phyloP scores from a whole-genome alignment of 495 filamentous ascomycete genomes.

The Beverwykella pulmonaria region DNA sequence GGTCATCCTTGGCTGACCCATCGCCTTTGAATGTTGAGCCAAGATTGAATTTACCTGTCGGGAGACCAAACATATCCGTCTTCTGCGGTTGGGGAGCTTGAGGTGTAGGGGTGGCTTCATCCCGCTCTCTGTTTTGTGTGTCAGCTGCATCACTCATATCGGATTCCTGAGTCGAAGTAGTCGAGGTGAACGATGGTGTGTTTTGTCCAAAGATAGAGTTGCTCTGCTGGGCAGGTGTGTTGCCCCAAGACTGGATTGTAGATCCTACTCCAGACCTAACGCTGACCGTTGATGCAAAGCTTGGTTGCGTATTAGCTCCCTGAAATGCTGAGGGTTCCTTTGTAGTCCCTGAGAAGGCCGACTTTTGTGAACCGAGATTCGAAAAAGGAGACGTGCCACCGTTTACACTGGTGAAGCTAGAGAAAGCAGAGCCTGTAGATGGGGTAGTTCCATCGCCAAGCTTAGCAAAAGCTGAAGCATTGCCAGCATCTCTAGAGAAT shows the following conservation, averaged over 20 bases:
- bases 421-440: constrained; percentile 25
- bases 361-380: constrained; percentile 18
- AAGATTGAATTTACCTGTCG: constrained; percentile 64
- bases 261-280: constrained; percentile 41
- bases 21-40: constrained; percentile 82
- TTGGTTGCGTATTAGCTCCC: constrained; percentile 33
- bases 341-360: constrained; percentile 12
- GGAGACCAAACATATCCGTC: constrained; percentile 29
- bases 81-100: constrained; percentile 24
- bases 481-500: constrained; percentile 21
- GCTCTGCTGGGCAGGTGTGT: constrained; percentile 29
- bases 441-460: constrained; percentile 11
- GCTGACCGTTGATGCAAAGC: constrained; percentile 48
- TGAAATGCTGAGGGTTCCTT: constrained; percentile 5
- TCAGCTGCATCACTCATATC: constrained; percentile 36
- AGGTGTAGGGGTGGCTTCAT: constrained; percentile 37
- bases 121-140: constrained; percentile 22
- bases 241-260: constrained; percentile 29
- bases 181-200: constrained; percentile 26
- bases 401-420: constrained; percentile 31
- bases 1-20: constrained; percentile 62
- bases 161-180: constrained; percentile 27
- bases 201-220: constrained; percentile 29
- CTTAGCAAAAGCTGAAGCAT: constrained; percentile 23
- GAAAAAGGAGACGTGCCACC: constrained; percentile 28